Evolutionary conservation across 2,329 filamentous ascomycete species (phyloP).

Genomic region (Diplocarpon rosae): DNA sequence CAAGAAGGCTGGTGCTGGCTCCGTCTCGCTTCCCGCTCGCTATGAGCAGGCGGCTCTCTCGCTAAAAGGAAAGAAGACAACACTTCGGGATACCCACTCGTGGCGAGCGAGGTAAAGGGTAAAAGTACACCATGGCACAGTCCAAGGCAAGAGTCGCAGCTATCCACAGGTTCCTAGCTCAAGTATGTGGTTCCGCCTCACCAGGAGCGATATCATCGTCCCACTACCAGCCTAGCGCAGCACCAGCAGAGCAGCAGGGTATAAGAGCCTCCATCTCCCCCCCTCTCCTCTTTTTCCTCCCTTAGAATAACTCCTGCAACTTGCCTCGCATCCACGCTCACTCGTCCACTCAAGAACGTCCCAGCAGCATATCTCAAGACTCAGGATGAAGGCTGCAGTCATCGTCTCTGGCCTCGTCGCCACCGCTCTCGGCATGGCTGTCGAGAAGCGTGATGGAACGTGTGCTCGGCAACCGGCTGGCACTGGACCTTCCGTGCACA

Average conservation of each 20-base stretch:
- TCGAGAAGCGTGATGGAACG: conserved; percentile 2
- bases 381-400: conserved; percentile 1
- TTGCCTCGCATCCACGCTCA: neutral
- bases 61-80: no score
- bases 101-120: no score
- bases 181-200: neutral
- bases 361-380: no score
- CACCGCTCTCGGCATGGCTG: neutral
- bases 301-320: neutral
- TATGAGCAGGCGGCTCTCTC: no score
- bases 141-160: no score
- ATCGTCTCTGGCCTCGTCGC: neutral
- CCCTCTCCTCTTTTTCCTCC: no score
- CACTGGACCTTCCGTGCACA: conserved; percentile 1
- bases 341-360: neutral
- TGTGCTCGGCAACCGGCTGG: conserved; percentile 4
- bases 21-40: no score
- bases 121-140: no score
- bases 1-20: no score
- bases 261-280: neutral
- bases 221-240: neutral
- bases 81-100: no score
- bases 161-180: no score
- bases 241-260: no score
- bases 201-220: neutral